Conservation (phyloP, 345 rosid genomes). For the Gossypium turneri region DNA sequence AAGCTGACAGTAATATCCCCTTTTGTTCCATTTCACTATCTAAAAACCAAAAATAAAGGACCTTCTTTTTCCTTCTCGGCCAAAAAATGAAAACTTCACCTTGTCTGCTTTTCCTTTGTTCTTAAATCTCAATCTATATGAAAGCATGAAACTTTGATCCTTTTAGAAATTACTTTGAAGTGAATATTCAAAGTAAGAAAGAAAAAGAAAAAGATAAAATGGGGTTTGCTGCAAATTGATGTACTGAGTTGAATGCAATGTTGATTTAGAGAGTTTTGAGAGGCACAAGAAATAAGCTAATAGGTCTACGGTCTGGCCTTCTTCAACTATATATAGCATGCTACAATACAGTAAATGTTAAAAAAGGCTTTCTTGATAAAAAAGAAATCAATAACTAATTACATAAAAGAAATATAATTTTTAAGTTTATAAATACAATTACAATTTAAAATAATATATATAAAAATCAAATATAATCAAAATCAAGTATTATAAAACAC, state of each 20-base stretch:
- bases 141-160: not conserved
- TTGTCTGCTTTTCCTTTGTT: not conserved
- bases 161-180: not conserved
- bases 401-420: too few species aligned
- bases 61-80: not conserved
- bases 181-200: not conserved
- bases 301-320: not conserved
- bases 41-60: not conserved
- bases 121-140: too few species aligned
- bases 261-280: not conserved
- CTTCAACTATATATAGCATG: not conserved
- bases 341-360: not conserved
- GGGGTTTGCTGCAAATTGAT: not conserved
- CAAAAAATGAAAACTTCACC: not conserved
- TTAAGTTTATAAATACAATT: too few species aligned
- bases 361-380: too few species aligned
- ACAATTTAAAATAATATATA: too few species aligned
- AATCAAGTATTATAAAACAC: too few species aligned
- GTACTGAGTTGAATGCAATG: not conserved
- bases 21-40: conserved; percentile 63
- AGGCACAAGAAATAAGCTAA: not conserved
- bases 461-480: too few species aligned
- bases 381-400: too few species aligned
- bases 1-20: conserved; percentile 62
- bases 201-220: not conserved